These are phyloP conservation scores for Tuber magnatum DNA, from an alignment of 495 filamentous ascomycete species.

Conservation along the genomic window DNA sequence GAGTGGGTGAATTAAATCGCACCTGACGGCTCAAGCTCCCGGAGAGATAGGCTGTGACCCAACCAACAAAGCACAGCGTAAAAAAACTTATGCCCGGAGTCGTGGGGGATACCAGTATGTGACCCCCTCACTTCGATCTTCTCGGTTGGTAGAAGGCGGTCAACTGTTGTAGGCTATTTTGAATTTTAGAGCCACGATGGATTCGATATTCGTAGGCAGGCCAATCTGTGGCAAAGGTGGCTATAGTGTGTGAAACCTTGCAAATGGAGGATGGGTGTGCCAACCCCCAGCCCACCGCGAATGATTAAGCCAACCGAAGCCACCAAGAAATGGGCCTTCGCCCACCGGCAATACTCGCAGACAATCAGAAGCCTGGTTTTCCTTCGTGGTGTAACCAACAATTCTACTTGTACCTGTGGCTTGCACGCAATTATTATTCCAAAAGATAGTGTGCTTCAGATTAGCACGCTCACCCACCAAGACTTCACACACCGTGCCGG, in stretches of 20 bases:
- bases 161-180: background rate
- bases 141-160: background rate
- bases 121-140: background rate
- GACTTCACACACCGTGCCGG: background rate
- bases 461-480: background rate
- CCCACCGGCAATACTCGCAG: no score
- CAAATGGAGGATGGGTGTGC: background rate
- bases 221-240: background rate
- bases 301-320: background rate
- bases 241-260: background rate
- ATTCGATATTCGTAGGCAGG: background rate
- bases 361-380: no score
- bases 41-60: background rate
- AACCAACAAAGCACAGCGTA: background rate
- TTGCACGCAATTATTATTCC: background rate
- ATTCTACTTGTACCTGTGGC: background rate
- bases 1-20: no score
- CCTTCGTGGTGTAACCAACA: background rate
- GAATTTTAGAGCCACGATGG: background rate
- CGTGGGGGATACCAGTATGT: background rate
- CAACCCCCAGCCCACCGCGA: background rate
- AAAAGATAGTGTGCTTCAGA: background rate
- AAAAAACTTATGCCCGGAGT: background rate
- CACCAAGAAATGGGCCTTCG: background rate
- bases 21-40: no score